Evolutionary conservation across 2,329 filamentous ascomycete species (phyloP).

Genomic region (Penicillium brevicompactum): DNA sequence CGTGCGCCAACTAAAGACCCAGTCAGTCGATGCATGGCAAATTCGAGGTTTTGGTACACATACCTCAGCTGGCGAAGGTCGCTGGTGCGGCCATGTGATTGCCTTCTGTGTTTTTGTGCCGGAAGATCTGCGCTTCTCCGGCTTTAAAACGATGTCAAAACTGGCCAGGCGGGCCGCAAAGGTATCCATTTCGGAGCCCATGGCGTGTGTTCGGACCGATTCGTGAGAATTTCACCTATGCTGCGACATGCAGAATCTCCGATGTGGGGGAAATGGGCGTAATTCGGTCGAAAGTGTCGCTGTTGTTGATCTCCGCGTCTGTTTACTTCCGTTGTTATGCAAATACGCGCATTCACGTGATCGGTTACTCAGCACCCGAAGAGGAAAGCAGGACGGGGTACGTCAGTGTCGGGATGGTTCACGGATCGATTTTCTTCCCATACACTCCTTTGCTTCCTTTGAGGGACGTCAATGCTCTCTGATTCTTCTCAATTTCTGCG

Average conservation of each 20-base stretch:
- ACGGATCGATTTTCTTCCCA: conserved; percentile 9
- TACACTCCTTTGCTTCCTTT: conserved; percentile 24
- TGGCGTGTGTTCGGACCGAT: conserved; percentile 8
- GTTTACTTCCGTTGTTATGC: conserved; percentile 21
- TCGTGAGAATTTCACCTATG: not conserved
- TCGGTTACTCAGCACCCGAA: conserved; percentile 8
- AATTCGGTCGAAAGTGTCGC: not conserved
- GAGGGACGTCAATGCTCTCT: conserved; percentile 19
- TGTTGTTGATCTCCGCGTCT: conserved; percentile 14
- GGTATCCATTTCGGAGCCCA: conserved; percentile 56
- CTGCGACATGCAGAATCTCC: not conserved
- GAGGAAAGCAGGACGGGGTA: conserved; percentile 6
- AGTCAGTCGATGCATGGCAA: not conserved
- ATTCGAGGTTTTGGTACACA: conserved; percentile 11
- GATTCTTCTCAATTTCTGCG: conserved; percentile 20
- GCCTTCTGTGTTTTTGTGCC: conserved; percentile 59
- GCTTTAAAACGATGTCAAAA: conserved; percentile 66
- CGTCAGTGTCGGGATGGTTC: conserved; percentile 13
- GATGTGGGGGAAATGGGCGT: not conserved
- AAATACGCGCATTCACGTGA: conserved; percentile 23
- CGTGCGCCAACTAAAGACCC: conserved; percentile 71
- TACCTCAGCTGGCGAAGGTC: conserved; percentile 67
- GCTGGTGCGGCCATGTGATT: conserved; percentile 76
- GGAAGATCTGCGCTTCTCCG: conserved; percentile 71
- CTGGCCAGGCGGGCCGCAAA: conserved; percentile 77